Evolutionary conservation across 495 filamentous ascomycete genomes (phyloP).

Genomic region (Acidiella bohemica): DNA sequence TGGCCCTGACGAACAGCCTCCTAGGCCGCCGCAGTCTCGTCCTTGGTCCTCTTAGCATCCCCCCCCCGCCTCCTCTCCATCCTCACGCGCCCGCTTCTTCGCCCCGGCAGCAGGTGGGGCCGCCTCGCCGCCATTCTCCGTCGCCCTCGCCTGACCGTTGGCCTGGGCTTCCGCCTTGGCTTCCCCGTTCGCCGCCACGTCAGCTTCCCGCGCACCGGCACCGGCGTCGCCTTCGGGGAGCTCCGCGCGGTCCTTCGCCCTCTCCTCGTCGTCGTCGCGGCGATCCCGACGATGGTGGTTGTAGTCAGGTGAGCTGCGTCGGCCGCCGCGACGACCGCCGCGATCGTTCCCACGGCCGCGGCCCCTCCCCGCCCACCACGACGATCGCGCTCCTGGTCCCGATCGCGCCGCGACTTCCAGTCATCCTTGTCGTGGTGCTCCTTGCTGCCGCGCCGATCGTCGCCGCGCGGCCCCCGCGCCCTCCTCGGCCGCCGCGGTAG

Average conservation of each 20-base stretch:
- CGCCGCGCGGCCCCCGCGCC: constrained; percentile 20
- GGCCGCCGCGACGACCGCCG: constrained; percentile 3
- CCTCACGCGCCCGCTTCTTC: not conserved
- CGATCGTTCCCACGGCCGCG: constrained; percentile 4
- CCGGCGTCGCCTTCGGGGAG: not conserved
- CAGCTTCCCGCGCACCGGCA: not conserved
- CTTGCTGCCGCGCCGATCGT: not conserved
- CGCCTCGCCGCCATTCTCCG: not conserved
- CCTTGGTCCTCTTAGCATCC: not conserved
- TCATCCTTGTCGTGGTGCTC: constrained; percentile 7
- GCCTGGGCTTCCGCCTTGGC: not conserved
- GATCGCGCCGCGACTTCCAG: constrained; percentile 4
- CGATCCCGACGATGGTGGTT: constrained; percentile 1
- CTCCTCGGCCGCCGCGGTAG: constrained; percentile 30
- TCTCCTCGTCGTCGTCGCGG: constrained; percentile 2
- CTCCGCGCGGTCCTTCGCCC: too few species aligned
- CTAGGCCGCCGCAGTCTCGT: not conserved
- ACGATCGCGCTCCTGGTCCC: constrained; percentile 5
- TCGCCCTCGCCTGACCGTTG: too few species aligned
- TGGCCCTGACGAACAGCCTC: too few species aligned
- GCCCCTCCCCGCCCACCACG: not conserved
- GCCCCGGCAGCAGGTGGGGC: not conserved
- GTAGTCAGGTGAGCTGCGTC: too few species aligned
- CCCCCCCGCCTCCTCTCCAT: not conserved
- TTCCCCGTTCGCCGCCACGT: constrained; percentile 21